These are phyloP conservation scores for Sanghuangporus sanghuang DNA, from an alignment of 1,284 basidiomycete genomes.

Conservation along the genomic window DNA sequence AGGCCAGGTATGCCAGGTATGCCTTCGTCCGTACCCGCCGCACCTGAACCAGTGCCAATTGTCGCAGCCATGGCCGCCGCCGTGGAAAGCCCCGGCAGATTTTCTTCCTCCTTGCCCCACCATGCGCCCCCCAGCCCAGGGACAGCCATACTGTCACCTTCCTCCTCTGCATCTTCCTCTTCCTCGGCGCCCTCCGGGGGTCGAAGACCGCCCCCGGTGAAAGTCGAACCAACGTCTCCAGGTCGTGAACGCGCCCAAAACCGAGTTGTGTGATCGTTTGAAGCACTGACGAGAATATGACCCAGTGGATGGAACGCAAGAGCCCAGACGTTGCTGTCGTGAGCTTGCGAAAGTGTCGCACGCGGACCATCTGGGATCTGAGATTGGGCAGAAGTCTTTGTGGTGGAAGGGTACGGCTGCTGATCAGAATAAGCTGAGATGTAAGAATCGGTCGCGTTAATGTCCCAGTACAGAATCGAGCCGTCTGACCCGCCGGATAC, in stretches of 20 bases:
- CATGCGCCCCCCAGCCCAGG: conserved; percentile 22
- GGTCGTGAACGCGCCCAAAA: conserved; percentile 93
- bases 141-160: conserved; percentile 43
- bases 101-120: conserved; percentile 39
- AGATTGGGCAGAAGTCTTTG: conserved; percentile 29
- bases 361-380: conserved; percentile 49
- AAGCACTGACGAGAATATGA: conserved; percentile 87
- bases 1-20: conserved; percentile 60
- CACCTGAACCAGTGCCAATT: conserved; percentile 16
- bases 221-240: conserved; percentile 65
- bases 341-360: conserved; percentile 84
- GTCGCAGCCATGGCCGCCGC: conserved; percentile 19
- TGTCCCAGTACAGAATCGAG: conserved; percentile 89
- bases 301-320: conserved; percentile 95
- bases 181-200: conserved; percentile 63
- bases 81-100: conserved; percentile 17
- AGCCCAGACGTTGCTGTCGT: conserved; percentile 97
- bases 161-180: conserved; percentile 52
- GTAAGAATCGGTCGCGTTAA: conserved; percentile 48
- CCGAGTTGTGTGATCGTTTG: conserved; percentile 95
- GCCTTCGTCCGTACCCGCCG: conserved; percentile 39
- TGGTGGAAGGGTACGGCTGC: conserved; percentile 24
- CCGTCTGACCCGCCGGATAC: conserved; percentile 94
- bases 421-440: conserved; percentile 18
- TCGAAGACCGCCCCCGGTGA: conserved; percentile 72